Evolutionary conservation across 2,329 filamentous ascomycete genomes (phyloP).

Genomic region (Alternaria rosae): DNA sequence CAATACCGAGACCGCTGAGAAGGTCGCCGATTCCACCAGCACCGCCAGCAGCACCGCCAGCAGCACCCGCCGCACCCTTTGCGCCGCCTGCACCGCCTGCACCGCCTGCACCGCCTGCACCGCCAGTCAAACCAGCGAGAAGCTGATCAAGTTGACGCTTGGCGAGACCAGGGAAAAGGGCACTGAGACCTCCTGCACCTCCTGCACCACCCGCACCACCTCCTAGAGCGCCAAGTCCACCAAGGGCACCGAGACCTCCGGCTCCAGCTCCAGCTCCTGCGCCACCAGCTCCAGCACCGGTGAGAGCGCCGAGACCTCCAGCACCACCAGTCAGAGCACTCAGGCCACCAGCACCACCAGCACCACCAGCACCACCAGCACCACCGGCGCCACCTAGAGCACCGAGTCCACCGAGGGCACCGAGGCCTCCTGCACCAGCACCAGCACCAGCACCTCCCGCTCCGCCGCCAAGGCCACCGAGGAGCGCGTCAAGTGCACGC

Average conservation of each 20-base stretch:
- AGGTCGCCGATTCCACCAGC: conserved; percentile 5
- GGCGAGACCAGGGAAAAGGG: background rate
- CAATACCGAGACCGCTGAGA: conserved; percentile 7
- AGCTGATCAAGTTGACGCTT: conserved; percentile 2
- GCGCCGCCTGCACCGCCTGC: conserved; percentile 15
- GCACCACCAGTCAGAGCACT: background rate
- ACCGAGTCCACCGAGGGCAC: conserved; percentile 9
- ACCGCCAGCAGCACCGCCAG: conserved; percentile 4
- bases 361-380: background rate
- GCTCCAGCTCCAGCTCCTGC: background rate
- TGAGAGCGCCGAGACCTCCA: background rate
- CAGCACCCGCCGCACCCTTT: conserved; percentile 6
- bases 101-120: conserved; percentile 12
- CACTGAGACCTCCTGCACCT: background rate
- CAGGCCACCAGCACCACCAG: background rate
- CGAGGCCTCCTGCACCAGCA: conserved; percentile 10
- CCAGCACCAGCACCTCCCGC: conserved; percentile 14
- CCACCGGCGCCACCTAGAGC: background rate
- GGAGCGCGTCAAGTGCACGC: conserved; percentile 38
- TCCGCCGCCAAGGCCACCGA: conserved; percentile 20
- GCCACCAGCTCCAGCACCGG: background rate
- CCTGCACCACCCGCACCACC: conserved; percentile 3
- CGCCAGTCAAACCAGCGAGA: background rate
- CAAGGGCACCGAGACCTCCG: background rate
- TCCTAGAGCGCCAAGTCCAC: background rate